These are phyloP conservation scores for Beauveria pseudobassiana DNA, from an alignment of 2,329 filamentous ascomycete species.

Conservation along the genomic window DNA sequence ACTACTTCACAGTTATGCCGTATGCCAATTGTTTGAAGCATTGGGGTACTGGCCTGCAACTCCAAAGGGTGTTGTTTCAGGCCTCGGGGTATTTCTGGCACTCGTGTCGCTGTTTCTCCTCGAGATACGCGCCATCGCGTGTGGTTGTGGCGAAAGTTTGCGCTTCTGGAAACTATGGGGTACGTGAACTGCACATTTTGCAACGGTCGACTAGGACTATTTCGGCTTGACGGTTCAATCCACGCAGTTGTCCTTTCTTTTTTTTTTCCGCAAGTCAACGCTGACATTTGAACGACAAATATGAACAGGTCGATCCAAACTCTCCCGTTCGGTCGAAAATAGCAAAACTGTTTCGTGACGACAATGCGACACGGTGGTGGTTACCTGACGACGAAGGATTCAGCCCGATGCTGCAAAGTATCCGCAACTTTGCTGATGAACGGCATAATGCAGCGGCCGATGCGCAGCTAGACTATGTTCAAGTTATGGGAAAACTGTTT, in stretches of 20 bases:
- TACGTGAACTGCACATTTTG: conserved; percentile 35
- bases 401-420: conserved; percentile 63
- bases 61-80: conserved; percentile 62
- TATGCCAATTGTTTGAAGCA: conserved; percentile 73
- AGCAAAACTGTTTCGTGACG: conserved; percentile 65
- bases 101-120: conserved; percentile 72
- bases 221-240: not conserved
- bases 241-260: no score
- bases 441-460: conserved; percentile 55
- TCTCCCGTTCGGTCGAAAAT: conserved; percentile 65
- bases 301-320: conserved; percentile 72
- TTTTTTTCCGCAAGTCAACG: not conserved
- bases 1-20: conserved; percentile 54
- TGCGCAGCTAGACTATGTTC: conserved; percentile 55
- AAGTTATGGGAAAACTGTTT: conserved; percentile 70
- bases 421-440: conserved; percentile 76
- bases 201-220: not conserved
- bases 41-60: conserved; percentile 64
- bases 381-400: conserved; percentile 74
- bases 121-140: conserved; percentile 62
- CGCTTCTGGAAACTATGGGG: conserved; percentile 70
- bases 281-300: not conserved
- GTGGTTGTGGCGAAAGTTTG: conserved; percentile 77
- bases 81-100: conserved; percentile 67
- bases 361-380: conserved; percentile 77